These are phyloP conservation scores for Lecanicillium sp. DNA, from an alignment of 2,329 filamentous ascomycete genomes.

Conservation along the genomic window DNA sequence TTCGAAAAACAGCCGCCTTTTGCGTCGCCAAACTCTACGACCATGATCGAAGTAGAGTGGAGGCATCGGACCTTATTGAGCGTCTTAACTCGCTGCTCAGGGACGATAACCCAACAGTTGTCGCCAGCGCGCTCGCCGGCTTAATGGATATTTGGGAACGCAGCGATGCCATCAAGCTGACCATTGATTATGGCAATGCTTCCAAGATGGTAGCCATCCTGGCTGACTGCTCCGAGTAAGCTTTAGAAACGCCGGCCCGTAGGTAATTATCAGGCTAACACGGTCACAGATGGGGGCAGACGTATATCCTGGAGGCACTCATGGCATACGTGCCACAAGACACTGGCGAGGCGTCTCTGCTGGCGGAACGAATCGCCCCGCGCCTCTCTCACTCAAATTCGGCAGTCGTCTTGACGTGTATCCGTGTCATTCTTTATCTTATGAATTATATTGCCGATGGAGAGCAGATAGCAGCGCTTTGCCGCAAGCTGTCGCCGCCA, in stretches of 20 bases:
- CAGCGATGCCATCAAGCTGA: slow-evolving; percentile 94
- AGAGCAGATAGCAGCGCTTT: slow-evolving; percentile 78
- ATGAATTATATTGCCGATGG: slow-evolving; percentile 98
- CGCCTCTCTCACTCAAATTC: slow-evolving; percentile 95
- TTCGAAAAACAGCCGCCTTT: slow-evolving; percentile 93
- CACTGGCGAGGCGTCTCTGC: slow-evolving; percentile 72
- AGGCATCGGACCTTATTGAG: slow-evolving; percentile 86
- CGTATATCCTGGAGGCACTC: slow-evolving; percentile 92
- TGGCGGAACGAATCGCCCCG: slow-evolving; percentile 92
- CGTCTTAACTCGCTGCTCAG: slow-evolving; percentile 79
- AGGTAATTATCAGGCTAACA: slow-evolving; percentile 6
- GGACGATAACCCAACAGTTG: slow-evolving; percentile 95
- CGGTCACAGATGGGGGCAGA: slow-evolving; percentile 79
- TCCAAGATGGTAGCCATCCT: slow-evolving; percentile 97
- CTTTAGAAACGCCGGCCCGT: slow-evolving; percentile 13
- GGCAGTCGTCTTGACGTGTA: slow-evolving; percentile 90
- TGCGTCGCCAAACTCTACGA: slow-evolving; percentile 97
- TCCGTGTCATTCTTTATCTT: slow-evolving; percentile 90
- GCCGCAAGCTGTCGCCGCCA: slow-evolving; percentile 88
- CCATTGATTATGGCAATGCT: slow-evolving; percentile 93
- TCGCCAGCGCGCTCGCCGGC: slow-evolving; percentile 83
- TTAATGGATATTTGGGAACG: slow-evolving; percentile 98
- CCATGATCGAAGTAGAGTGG: slow-evolving; percentile 84
- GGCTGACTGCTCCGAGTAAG: slow-evolving; percentile 92
- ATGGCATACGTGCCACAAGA: slow-evolving; percentile 98